Conservation (phyloP, 441 rosid genomes). For the Oxalis stricta region DNA sequence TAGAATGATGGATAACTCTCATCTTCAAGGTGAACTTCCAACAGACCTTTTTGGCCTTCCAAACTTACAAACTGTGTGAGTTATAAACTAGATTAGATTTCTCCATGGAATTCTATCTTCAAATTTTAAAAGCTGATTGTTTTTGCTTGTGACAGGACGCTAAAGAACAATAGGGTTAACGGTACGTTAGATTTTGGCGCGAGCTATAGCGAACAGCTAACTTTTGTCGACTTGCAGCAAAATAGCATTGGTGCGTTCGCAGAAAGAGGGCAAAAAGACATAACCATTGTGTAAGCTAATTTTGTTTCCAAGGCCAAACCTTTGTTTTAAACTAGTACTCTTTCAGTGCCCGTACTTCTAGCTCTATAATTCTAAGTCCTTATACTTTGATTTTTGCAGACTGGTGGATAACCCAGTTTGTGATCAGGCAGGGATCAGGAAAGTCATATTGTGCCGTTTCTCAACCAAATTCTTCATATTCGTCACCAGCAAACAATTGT, state of each 20-base stretch:
- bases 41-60: conserved; percentile 30
- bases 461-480: conserved; percentile 12
- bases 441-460: conserved; percentile 21
- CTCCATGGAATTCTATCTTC: too few relatives aligned
- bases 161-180: conserved; percentile 35
- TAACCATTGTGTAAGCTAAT: conserved; percentile 23
- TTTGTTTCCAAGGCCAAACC: not conserved
- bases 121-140: conserved; percentile 1
- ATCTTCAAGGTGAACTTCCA: conserved; percentile 48
- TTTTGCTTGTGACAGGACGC: conserved; percentile 17
- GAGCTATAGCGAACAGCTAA: conserved; percentile 23
- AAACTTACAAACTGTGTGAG: conserved; percentile 54
- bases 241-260: conserved; percentile 24
- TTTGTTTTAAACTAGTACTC: too few relatives aligned
- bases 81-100: too few relatives aligned
- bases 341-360: too few relatives aligned
- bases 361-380: not conserved
- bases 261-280: not conserved
- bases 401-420: conserved; percentile 51
- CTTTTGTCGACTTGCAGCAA: conserved; percentile 32
- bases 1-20: conserved; percentile 51
- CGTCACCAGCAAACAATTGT: conserved; percentile 28
- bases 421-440: conserved; percentile 13
- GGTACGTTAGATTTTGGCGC: conserved; percentile 39
- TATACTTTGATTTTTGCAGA: conserved; percentile 19